Percentiles rank a stretch among this genome's conserved stretches.
These are phyloP conservation scores for Sporobolomyces roseus DNA, from an alignment of 768 basidiomycete species.

Conservation along the genomic window DNA sequence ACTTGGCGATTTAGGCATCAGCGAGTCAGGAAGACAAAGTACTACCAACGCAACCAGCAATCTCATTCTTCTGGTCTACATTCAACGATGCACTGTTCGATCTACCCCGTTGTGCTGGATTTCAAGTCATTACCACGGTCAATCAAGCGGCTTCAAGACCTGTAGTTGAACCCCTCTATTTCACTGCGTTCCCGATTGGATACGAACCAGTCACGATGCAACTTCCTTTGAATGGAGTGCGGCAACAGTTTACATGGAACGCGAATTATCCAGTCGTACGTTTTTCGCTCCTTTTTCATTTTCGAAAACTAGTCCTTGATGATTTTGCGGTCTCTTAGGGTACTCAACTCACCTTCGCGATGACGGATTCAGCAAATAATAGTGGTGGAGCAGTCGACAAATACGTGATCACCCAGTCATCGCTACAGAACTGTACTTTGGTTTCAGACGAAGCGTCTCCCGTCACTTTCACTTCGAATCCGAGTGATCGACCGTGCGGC, in stretches of 20 bases:
- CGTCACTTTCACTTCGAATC: conserved; percentile 6
- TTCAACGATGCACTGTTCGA: background rate
- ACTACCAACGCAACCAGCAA: no score
- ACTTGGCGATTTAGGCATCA: no score
- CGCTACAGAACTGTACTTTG: conserved; percentile 12
- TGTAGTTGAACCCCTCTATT: conserved; percentile 8
- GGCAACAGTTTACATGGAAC: conserved; percentile 5
- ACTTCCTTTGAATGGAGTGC: background rate
- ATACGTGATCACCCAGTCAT: conserved; percentile 17
- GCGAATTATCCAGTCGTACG: background rate
- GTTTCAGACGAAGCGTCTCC: no score
- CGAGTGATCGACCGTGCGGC: conserved; percentile 13
- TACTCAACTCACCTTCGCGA: conserved; percentile 18
- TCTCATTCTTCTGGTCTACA: conserved; percentile 31
- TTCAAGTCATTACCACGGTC: conserved; percentile 1
- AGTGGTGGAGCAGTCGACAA: conserved; percentile 24
- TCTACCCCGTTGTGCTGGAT: conserved; percentile 11
- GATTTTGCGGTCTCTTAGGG: conserved; percentile 12
- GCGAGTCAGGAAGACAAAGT: no score
- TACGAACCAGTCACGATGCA: background rate
- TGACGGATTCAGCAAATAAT: conserved; percentile 34
- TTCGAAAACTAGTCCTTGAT: background rate
- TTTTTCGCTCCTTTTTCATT: background rate
- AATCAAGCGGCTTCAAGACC: background rate
- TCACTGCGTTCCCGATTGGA: conserved; percentile 7